Evolutionary conservation across 345 rosid species (phyloP).

Genomic region (Salix suchowensis): DNA sequence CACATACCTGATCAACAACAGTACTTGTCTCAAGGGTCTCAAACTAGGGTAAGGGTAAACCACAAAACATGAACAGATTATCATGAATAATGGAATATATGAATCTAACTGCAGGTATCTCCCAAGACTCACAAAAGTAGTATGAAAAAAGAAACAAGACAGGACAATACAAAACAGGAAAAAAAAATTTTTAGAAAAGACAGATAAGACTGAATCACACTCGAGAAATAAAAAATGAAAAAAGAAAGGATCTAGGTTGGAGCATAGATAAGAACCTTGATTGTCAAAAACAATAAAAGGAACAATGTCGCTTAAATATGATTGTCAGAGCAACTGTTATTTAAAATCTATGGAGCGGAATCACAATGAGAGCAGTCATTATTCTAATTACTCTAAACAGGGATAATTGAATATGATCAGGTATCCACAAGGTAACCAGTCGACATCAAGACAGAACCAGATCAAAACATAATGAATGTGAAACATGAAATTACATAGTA

Average conservation of each 20-base stretch:
- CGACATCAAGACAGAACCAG: not conserved
- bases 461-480: conserved; percentile 1
- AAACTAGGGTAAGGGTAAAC: not conserved
- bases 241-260: not conserved
- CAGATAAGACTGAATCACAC: not conserved
- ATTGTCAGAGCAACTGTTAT: not conserved
- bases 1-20: conserved; percentile 65
- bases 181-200: not conserved
- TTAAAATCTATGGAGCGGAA: not conserved
- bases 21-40: not conserved
- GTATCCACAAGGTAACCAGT: not conserved
- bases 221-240: conserved; percentile 6
- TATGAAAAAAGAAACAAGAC: not conserved
- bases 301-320: not conserved
- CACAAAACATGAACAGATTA: conserved; percentile 12
- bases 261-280: not conserved
- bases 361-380: not conserved
- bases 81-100: not conserved
- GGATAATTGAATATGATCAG: not conserved
- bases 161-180: not conserved
- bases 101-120: conserved; percentile 7
- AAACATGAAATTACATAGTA: not conserved
- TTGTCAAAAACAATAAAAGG: not conserved
- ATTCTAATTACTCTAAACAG: not conserved
- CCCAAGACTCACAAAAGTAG: not conserved